These are phyloP conservation scores for Talaromyces proteolyticus DNA, from an alignment of 495 filamentous ascomycete species.

Conservation along the genomic window DNA sequence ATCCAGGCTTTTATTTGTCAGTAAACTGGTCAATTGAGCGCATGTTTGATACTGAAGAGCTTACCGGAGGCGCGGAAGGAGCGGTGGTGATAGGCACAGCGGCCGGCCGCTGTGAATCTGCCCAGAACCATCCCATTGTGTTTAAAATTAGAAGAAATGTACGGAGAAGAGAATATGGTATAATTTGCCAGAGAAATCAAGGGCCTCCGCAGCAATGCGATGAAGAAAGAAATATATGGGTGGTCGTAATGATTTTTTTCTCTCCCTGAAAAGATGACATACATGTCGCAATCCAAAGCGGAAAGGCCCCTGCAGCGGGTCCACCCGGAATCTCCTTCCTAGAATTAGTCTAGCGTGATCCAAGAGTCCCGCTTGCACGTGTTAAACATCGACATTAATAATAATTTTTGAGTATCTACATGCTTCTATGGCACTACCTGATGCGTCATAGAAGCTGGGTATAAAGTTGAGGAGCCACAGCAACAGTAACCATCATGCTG, in stretches of 20 bases:
- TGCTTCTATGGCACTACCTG: no score
- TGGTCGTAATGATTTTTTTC: not conserved
- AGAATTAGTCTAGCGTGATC: no score
- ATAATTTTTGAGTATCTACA: no score
- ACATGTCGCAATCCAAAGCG: not conserved
- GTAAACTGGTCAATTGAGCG: no score
- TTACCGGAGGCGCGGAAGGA: conserved; percentile 61
- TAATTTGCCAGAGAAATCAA: no score
- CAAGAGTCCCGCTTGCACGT: no score
- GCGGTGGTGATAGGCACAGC: conserved; percentile 28
- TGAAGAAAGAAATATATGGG: not conserved
- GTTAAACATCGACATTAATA: no score
- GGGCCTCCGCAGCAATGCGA: not conserved
- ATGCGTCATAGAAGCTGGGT: no score
- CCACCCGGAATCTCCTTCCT: no score
- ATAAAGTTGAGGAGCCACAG: no score
- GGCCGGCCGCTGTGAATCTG: conserved; percentile 55
- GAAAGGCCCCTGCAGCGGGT: no score
- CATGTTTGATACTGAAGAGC: conserved; percentile 13
- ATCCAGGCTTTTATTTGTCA: conserved; percentile 73
- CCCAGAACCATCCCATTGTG: conserved; percentile 98
- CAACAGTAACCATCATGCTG: no score
- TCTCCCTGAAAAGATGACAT: not conserved
- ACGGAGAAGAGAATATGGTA: not conserved
- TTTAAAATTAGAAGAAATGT: conserved; percentile 1